Evolutionary conservation across 345 rosid genomes (phyloP).

Genomic region (Syzygium aromaticum): DNA sequence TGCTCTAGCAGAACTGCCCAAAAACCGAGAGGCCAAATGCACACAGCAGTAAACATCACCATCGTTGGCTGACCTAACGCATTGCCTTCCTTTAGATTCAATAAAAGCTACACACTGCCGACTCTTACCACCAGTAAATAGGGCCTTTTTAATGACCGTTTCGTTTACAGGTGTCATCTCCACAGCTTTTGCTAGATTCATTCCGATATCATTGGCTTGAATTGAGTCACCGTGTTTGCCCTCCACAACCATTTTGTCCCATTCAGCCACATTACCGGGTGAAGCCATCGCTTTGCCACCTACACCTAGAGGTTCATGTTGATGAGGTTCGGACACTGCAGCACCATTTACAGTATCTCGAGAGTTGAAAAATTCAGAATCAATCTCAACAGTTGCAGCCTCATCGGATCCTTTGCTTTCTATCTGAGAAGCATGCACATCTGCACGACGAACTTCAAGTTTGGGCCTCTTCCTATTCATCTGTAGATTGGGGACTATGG

Average conservation of each 20-base stretch:
- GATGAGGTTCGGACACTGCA: constrained; percentile 18
- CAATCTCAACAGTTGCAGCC: constrained; percentile 36
- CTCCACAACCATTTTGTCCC: constrained; percentile 75
- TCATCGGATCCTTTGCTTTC: constrained; percentile 36
- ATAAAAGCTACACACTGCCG: constrained; percentile 88
- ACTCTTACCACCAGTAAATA: constrained; percentile 57
- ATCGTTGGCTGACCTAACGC: constrained; percentile 97
- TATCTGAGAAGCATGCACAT: constrained; percentile 47
- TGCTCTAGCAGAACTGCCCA: constrained; percentile 42
- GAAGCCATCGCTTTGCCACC: not conserved
- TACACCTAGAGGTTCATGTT: constrained; percentile 3
- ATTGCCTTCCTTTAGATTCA: constrained; percentile 91
- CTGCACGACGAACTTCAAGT: constrained; percentile 94
- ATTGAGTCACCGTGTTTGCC: constrained; percentile 29
- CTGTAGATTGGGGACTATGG: constrained; percentile 39
- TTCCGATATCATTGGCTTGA: constrained; percentile 16
- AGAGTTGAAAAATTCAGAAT: constrained; percentile 42
- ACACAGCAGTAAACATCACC: constrained; percentile 97
- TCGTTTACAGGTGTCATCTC: constrained; percentile 29
- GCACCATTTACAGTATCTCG: constrained; percentile 28
- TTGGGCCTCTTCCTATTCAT: constrained; percentile 71
- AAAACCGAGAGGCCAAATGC: constrained; percentile 93
- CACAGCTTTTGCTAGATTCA: constrained; percentile 21
- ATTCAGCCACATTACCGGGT: constrained; percentile 37
- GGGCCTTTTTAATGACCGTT: constrained; percentile 22